Conservation (phyloP, 2,329 filamentous ascomycete species). For the Ustulina deusta region DNA sequence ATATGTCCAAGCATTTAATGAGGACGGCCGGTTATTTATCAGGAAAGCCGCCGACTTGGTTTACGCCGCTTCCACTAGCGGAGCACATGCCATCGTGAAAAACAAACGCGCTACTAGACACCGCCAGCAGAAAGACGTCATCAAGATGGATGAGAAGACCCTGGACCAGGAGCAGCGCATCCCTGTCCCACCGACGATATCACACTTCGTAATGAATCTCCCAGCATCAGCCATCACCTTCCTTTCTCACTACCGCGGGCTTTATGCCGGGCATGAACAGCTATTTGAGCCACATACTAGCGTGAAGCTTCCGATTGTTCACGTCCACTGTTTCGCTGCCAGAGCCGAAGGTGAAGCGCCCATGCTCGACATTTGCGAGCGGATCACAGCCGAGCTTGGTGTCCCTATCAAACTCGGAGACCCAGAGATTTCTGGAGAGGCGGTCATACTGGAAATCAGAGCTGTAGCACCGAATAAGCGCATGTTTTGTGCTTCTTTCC, state of each 20-base stretch:
- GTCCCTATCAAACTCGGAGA: slow-evolving; percentile 68
- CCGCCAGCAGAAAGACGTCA: slow-evolving; percentile 44
- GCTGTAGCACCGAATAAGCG: slow-evolving; percentile 93
- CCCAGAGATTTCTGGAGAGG: slow-evolving; percentile 60
- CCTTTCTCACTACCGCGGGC: slow-evolving; percentile 77
- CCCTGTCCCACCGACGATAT: slow-evolving; percentile 77
- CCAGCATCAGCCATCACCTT: slow-evolving; percentile 91
- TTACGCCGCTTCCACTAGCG: slow-evolving; percentile 61
- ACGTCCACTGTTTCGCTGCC: slow-evolving; percentile 93
- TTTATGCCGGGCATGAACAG: slow-evolving; percentile 78
- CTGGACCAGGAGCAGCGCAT: slow-evolving; percentile 56
- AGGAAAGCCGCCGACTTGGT: slow-evolving; percentile 73
- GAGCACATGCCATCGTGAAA: slow-evolving; percentile 67
- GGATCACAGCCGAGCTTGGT: slow-evolving; percentile 72
- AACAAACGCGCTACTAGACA: slow-evolving; percentile 62
- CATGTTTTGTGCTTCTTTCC: slow-evolving; percentile 97
- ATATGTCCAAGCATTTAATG: slow-evolving; percentile 83
- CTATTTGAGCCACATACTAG: slow-evolving; percentile 72
- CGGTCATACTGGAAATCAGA: slow-evolving; percentile 76
- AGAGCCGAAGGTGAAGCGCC: slow-evolving; percentile 81
- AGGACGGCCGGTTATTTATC: slow-evolving; percentile 87
- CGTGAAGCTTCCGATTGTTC: slow-evolving; percentile 79
- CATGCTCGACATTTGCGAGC: slow-evolving; percentile 72
- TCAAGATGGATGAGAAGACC: slow-evolving; percentile 37
- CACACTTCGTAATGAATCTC: slow-evolving; percentile 99